phyloP scores from a whole-genome alignment of 192 early-diverging fungal species.

The Gigaspora rosea region DNA sequence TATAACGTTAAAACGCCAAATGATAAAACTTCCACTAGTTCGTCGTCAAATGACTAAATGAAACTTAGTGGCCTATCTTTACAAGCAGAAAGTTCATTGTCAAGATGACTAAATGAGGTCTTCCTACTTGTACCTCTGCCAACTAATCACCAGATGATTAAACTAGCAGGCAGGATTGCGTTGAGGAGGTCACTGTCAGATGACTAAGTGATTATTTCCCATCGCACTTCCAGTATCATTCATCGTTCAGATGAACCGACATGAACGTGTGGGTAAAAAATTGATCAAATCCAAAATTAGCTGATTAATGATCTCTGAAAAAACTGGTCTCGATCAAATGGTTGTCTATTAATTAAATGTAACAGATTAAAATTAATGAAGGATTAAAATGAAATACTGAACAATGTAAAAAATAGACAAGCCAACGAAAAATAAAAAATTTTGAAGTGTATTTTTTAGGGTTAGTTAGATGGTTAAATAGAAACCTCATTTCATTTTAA shows the following conservation, averaged over 20 bases:
- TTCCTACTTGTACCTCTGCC: constrained; percentile 26
- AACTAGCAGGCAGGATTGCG: constrained; percentile 10
- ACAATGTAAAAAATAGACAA: no score
- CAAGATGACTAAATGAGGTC: constrained; percentile 10
- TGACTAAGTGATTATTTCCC: not conserved
- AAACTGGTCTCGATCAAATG: no score
- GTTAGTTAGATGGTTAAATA: no score
- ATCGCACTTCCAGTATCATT: constrained; percentile 14
- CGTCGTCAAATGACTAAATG: constrained; percentile 2
- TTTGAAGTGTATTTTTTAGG: no score
- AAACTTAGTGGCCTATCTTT: constrained; percentile 24
- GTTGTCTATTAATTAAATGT: no score
- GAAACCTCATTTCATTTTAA: no score
- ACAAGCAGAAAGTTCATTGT: constrained; percentile 19
- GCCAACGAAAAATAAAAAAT: no score
- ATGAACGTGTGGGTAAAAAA: not conserved
- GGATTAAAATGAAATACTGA: no score
- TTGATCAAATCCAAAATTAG: no score
- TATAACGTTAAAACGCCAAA: not conserved
- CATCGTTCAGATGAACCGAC: not conserved
- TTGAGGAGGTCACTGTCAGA: constrained; percentile 23
- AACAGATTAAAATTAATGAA: no score
- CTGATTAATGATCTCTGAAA: no score
- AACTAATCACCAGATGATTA: constrained; percentile 1
- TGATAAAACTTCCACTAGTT: not conserved